Conservation (phyloP, 169 alveolate species). For the Plasmodium chabaudi region DNA sequence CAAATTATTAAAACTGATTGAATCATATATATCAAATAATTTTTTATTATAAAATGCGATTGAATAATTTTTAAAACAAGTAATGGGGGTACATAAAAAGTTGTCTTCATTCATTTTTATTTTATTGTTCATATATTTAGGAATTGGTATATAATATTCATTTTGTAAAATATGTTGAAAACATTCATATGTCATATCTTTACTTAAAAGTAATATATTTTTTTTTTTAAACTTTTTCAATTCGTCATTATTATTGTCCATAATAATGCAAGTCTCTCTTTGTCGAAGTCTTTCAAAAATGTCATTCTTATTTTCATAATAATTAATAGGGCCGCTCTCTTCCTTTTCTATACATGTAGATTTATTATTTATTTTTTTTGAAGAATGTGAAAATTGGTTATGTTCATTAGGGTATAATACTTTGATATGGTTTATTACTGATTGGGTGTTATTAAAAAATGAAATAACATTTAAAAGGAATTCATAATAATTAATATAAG, state of each 20-base stretch:
- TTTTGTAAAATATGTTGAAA: slow-evolving; percentile 52
- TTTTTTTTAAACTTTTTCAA: slow-evolving; percentile 23
- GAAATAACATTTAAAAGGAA: slow-evolving; percentile 42
- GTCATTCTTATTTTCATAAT: not conserved
- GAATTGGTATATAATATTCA: slow-evolving; percentile 74
- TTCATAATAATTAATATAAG: slow-evolving; percentile 61
- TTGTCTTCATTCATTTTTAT: slow-evolving; percentile 47
- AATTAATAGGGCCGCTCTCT: not conserved
- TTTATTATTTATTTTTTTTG: not conserved
- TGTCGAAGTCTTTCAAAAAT: slow-evolving; percentile 24
- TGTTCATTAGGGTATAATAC: not conserved
- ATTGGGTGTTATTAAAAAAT: slow-evolving; percentile 30
- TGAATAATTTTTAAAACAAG: slow-evolving; percentile 58
- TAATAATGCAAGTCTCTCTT: not conserved
- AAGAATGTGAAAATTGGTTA: not conserved
- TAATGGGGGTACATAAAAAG: slow-evolving; percentile 40
- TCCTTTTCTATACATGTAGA: not conserved
- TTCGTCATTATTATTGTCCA: slow-evolving; percentile 1
- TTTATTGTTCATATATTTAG: slow-evolving; percentile 73
- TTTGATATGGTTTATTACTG: slow-evolving; percentile 6
- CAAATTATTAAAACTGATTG: slow-evolving; percentile 34
- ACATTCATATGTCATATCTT: slow-evolving; percentile 42
- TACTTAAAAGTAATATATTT: slow-evolving; percentile 38
- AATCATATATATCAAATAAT: slow-evolving; percentile 37
- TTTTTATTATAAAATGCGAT: slow-evolving; percentile 64